Percentiles rank a stretch among this genome's conserved stretches.
phyloP scores from a whole-genome alignment of 208 protist genomes.

The Crithidia fasciculata region DNA sequence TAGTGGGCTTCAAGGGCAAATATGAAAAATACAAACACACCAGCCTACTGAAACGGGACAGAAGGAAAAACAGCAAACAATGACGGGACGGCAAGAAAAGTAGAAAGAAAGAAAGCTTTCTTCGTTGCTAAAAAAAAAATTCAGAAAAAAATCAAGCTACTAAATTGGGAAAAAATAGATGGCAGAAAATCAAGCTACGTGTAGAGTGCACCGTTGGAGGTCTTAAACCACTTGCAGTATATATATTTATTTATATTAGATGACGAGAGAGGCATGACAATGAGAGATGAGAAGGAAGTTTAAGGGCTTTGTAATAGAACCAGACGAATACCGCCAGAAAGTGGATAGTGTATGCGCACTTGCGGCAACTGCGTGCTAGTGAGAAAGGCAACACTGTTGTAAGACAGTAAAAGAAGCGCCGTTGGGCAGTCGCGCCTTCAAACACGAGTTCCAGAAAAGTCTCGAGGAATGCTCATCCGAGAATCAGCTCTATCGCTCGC shows the following conservation, averaged over 20 bases:
- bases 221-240: neutral
- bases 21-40: neutral
- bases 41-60: neutral
- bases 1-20: neutral
- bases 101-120: slow-evolving; percentile 5
- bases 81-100: neutral
- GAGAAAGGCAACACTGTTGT: too few species aligned
- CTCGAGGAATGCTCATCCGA: too few species aligned
- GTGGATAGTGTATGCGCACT: too few species aligned
- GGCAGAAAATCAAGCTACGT: slow-evolving; percentile 8
- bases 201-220: slow-evolving; percentile 5
- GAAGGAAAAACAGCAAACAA: slow-evolving; percentile 14
- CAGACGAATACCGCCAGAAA: too few species aligned
- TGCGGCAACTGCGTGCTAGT: too few species aligned
- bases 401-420: too few species aligned
- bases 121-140: slow-evolving; percentile 14
- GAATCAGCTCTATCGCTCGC: too few species aligned
- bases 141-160: slow-evolving; percentile 2
- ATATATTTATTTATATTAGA: neutral
- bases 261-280: neutral
- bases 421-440: too few species aligned
- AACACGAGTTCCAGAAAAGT: too few species aligned
- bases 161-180: slow-evolving; percentile 3
- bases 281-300: too few species aligned
- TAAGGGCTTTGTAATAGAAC: too few species aligned